Conservation (phyloP, 2,329 filamentous ascomycete species). For the Phoma sp. region DNA sequence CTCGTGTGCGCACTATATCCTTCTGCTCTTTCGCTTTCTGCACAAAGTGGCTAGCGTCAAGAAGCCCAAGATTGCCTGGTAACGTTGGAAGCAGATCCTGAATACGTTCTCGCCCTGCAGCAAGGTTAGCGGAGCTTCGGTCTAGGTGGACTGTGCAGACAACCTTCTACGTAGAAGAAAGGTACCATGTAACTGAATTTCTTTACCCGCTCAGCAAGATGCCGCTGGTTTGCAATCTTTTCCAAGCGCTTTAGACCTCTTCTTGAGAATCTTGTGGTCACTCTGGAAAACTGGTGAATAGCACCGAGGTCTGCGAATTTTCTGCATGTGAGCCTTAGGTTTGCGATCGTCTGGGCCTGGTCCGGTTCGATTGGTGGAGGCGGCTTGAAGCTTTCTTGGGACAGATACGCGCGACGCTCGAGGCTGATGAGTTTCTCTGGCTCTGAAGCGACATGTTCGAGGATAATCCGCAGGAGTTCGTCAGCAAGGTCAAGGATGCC, state of each 20-base stretch:
- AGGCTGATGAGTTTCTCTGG: constrained; percentile 58
- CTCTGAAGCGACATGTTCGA: constrained; percentile 60
- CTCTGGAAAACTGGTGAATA: constrained; percentile 58
- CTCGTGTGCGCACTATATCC: constrained; percentile 57
- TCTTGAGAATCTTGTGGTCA: constrained; percentile 59
- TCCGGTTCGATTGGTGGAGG: constrained; percentile 51
- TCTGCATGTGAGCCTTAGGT: constrained; percentile 45
- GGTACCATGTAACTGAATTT: constrained; percentile 68
- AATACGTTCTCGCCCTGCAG: constrained; percentile 49
- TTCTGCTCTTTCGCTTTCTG: constrained; percentile 58
- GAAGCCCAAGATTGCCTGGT: constrained; percentile 43
- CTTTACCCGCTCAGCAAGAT: constrained; percentile 61
- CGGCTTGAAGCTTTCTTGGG: constrained; percentile 59
- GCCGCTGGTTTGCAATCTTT: constrained; percentile 55
- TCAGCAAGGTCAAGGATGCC: constrained; percentile 53
- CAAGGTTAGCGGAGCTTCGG: constrained; percentile 29
- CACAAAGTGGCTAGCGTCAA: constrained; percentile 52
- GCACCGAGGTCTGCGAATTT: constrained; percentile 59
- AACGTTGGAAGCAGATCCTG: constrained; percentile 49
- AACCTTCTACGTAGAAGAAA: constrained; percentile 64
- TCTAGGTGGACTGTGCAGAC: not conserved
- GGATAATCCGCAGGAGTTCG: constrained; percentile 58
- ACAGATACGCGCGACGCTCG: constrained; percentile 58
- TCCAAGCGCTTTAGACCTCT: constrained; percentile 58
- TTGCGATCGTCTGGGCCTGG: constrained; percentile 47